Base-by-base conservation (phyloP, 352 stramenopile species). In the Nothophytophthora sp. region DNA sequence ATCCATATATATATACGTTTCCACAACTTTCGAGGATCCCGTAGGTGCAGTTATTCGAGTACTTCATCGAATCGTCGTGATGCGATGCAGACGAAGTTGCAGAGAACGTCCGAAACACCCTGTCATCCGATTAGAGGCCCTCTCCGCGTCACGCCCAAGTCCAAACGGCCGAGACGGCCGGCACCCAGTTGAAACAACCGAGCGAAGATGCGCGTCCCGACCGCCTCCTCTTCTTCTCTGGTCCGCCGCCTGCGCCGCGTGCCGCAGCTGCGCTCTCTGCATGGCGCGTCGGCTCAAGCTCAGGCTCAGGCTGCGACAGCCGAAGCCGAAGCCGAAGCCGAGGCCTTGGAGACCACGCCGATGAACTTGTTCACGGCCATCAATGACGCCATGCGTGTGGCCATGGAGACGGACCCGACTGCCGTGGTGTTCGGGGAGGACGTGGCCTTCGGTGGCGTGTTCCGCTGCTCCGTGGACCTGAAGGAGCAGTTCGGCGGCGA, bases 401-500 rank as follows among this genome's bases (percentile, higher is more conserved):
- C 90, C 5, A 65, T 98, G 60, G 66, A 83, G 27, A 97, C 92
- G 1, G 95, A 99, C 62, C 76, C 77, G 3, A 87, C 63, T 1
- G 82, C 92, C 1, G 88, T 98, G 51, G 59, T 99, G 19, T 99
- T 99, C 83, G 97, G 97, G 8, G 96, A 99, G 75, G 97, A 99
- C 63, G 96, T 99, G 45, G 96, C 90, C 4, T 99, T 99, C 68
- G 97, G 97, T 38, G 96, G 96, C 39, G 96, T 99, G 25, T 99
- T 99, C 75, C 92, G 97, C 28, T 99, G 96, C 76, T 97, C 91
- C 13, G 79, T 98, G 54, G 89, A 89, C 27, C 79, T 99, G 18
- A 73, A 82, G 38, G 90, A 98, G 15, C 71, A 96, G 71, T 99
- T 99, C 72, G 97, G 97, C 15, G 53, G 73, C 22, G 76, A 98